Evolutionary conservation across 306 rosid species (phyloP).

Genomic region (Echinosophora koreensis): DNA sequence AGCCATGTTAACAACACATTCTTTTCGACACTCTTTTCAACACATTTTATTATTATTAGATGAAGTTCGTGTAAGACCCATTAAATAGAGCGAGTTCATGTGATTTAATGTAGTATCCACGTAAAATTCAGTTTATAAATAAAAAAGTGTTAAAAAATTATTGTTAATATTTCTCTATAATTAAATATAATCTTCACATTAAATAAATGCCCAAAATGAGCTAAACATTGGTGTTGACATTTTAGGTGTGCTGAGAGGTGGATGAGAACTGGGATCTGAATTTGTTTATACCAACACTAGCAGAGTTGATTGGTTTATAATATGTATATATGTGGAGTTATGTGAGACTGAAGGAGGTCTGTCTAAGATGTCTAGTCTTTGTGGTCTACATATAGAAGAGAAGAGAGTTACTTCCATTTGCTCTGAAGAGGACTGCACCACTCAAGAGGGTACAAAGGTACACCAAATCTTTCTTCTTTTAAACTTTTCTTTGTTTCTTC

Average conservation of each 20-base stretch:
- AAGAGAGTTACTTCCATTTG: slow-evolving; percentile 44
- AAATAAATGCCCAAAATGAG: slow-evolving; percentile 28
- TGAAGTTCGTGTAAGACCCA: no score
- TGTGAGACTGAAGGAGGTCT: slow-evolving; percentile 23
- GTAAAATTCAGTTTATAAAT: no score
- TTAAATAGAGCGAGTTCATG: no score
- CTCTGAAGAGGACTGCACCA: slow-evolving; percentile 24
- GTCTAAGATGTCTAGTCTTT: slow-evolving; percentile 47
- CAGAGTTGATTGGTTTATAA: slow-evolving; percentile 31
- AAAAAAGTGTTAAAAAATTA: no score
- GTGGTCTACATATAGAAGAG: slow-evolving; percentile 13
- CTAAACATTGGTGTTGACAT: slow-evolving; percentile 62
- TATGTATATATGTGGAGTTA: not conserved
- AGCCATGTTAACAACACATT: no score
- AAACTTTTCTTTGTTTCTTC: no score
- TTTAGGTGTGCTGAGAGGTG: slow-evolving; percentile 36
- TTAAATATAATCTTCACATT: slow-evolving; percentile 4
- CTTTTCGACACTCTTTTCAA: no score
- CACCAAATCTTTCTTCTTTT: not conserved
- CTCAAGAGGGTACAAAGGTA: slow-evolving; percentile 44
- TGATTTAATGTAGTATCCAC: no score
- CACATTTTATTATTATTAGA: no score
- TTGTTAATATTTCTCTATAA: not conserved
- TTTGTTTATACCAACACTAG: slow-evolving; percentile 45
- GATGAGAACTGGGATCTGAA: slow-evolving; percentile 44